Evolutionary conservation across 352 stramenopile genomes (phyloP).

Genomic region (Phytopythium kandeliae): DNA sequence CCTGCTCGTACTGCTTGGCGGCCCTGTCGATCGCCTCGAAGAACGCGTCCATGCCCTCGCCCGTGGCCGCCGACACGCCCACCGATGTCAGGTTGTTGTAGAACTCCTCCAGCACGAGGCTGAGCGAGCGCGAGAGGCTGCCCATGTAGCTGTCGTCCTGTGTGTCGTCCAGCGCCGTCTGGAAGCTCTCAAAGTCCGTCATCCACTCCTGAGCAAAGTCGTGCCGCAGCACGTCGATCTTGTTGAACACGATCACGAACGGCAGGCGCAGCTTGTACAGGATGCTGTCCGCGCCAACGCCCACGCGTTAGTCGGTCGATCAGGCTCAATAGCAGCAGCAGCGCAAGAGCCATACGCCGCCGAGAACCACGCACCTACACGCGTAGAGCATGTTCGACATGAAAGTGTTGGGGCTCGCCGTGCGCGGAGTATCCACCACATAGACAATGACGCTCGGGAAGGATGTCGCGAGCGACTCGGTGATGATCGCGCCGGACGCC

Average conservation of each 20-base stretch:
- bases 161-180: conserved; percentile 91
- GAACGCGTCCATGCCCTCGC: conserved; percentile 94
- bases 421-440: conserved; percentile 97
- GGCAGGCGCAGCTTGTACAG: conserved; percentile 97
- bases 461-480: conserved; percentile 93
- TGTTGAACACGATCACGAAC: conserved; percentile 98
- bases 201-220: conserved; percentile 98
- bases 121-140: conserved; percentile 88
- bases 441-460: conserved; percentile 98
- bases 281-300: conserved; percentile 51
- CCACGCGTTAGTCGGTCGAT: background rate
- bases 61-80: conserved; percentile 94
- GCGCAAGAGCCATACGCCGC: background rate
- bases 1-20: conserved; percentile 81
- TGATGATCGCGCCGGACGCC: conserved; percentile 97
- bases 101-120: conserved; percentile 84
- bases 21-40: conserved; percentile 88
- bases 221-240: conserved; percentile 94
- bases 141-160: conserved; percentile 92
- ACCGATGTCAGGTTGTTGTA: conserved; percentile 95
- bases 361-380: conserved; percentile 53
- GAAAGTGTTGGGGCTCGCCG: conserved; percentile 96
- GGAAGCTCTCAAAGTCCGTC: conserved; percentile 98
- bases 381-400: conserved; percentile 99
- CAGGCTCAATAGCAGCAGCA: no score